These are phyloP conservation scores for Pythium rishiriense DNA, from an alignment of 352 stramenopile species.

Conservation along the genomic window DNA sequence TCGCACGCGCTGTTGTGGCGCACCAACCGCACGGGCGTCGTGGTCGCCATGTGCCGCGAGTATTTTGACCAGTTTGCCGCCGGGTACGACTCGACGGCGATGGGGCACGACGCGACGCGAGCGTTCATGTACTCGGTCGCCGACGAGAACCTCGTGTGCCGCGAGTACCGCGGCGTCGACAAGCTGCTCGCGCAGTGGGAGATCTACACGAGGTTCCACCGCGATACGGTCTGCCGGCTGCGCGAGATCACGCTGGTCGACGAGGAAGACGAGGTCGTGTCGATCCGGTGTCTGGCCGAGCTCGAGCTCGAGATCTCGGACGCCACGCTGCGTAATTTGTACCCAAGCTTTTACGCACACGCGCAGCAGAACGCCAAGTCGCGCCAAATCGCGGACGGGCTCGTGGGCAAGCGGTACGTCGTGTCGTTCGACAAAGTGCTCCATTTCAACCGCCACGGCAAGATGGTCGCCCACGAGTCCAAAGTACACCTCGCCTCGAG, in stretches of 20 bases:
- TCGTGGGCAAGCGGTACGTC: constrained; percentile 34
- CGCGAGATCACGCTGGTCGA: constrained; percentile 33
- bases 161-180: constrained; percentile 48
- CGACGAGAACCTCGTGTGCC: constrained; percentile 39
- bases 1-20: constrained; percentile 41
- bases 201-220: constrained; percentile 58
- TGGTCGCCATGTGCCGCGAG: constrained; percentile 40
- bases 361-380: constrained; percentile 25
- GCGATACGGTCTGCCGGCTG: constrained; percentile 33
- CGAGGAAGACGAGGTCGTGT: constrained; percentile 38
- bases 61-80: constrained; percentile 47
- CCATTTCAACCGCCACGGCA: constrained; percentile 36
- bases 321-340: constrained; percentile 47
- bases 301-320: constrained; percentile 42
- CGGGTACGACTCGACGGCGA: constrained; percentile 38
- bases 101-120: constrained; percentile 4
- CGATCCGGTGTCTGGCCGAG: constrained; percentile 37
- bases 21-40: constrained; percentile 40
- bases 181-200: constrained; percentile 55
- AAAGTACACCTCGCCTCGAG: constrained; percentile 47
- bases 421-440: constrained; percentile 37
- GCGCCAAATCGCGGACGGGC: constrained; percentile 24
- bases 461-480: constrained; percentile 36
- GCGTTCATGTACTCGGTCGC: constrained; percentile 41
- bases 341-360: constrained; percentile 42